These are phyloP conservation scores for Ceratobasidium sp. DNA, from an alignment of 1,284 basidiomycete genomes.

Conservation along the genomic window DNA sequence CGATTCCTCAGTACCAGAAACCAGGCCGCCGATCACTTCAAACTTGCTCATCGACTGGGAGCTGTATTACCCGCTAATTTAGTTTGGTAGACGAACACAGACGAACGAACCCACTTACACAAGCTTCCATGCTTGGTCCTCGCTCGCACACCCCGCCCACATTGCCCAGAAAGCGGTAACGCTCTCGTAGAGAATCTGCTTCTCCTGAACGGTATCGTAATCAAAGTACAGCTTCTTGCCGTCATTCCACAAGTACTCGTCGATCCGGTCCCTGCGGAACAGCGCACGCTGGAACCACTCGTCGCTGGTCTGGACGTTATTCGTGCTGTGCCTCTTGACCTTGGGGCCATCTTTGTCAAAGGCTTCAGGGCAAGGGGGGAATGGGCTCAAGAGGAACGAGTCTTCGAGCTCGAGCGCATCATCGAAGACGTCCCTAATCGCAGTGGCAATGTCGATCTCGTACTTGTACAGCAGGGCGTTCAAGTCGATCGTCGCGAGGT, in stretches of 20 bases:
- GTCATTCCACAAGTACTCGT: conserved; percentile 98
- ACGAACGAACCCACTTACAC: conserved; percentile 70
- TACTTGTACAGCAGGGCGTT: conserved; percentile 91
- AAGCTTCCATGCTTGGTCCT: conserved; percentile 92
- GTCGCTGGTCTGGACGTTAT: conserved; percentile 75
- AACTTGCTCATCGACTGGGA: conserved; percentile 92
- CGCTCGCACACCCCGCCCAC: conserved; percentile 97
- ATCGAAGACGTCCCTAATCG: conserved; percentile 94
- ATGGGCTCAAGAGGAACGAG: conserved; percentile 90
- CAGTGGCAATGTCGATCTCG: conserved; percentile 92
- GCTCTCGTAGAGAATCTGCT: conserved; percentile 94
- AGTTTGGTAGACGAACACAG: conserved; percentile 49
- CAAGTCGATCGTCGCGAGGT: conserved; percentile 95
- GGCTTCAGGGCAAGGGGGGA: conserved; percentile 87
- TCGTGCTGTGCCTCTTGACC: conserved; percentile 70
- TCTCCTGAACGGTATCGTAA: conserved; percentile 91
- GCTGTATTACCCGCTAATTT: conserved; percentile 58
- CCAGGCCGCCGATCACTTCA: conserved; percentile 95
- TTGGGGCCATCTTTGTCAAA: conserved; percentile 65
- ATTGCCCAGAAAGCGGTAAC: conserved; percentile 96
- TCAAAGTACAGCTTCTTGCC: conserved; percentile 95
- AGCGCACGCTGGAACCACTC: conserved; percentile 94
- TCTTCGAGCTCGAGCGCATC: conserved; percentile 92
- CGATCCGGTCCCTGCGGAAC: conserved; percentile 85
- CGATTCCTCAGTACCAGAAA: conserved; percentile 96